Conservation (phyloP, 192 early-diverging fungal genomes). For the Pilobolus umbonatus region DNA sequence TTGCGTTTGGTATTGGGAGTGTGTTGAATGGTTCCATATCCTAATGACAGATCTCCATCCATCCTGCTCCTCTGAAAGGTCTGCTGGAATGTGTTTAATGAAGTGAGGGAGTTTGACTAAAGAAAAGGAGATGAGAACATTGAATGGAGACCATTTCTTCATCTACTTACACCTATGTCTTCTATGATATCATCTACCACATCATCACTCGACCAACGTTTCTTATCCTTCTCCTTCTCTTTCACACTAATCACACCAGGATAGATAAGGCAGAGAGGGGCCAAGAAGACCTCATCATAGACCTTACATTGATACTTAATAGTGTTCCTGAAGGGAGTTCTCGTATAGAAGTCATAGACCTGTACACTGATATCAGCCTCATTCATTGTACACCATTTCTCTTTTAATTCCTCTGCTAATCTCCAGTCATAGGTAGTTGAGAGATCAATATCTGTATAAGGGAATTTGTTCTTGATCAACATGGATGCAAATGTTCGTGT, state of each 20-base stretch:
- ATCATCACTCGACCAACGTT: constrained; percentile 18
- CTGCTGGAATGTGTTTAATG: not conserved
- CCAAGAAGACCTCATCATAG: constrained; percentile 79
- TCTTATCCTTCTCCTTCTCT: constrained; percentile 18
- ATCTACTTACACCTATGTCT: constrained; percentile 16
- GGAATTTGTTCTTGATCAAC: constrained; percentile 64
- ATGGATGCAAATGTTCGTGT: constrained; percentile 67
- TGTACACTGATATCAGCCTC: constrained; percentile 81
- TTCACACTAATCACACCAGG: constrained; percentile 22
- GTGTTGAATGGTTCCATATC: too few relatives aligned
- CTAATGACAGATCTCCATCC: not conserved
- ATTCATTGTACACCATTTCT: constrained; percentile 80
- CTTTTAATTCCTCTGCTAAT: constrained; percentile 76
- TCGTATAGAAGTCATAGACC: constrained; percentile 76
- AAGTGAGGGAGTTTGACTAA: not conserved
- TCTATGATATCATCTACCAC: constrained; percentile 31
- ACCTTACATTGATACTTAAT: constrained; percentile 77
- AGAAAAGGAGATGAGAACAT: not conserved
- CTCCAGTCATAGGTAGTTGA: constrained; percentile 64
- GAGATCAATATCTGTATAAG: constrained; percentile 65
- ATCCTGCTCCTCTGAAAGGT: not conserved
- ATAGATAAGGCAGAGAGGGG: constrained; percentile 46
- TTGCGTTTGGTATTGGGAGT: constrained; percentile 35
- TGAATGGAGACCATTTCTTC: not conserved
- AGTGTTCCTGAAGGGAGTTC: constrained; percentile 65